phyloP scores from a whole-genome alignment of 139 green algal genomes.

The Trebouxia sp. region DNA sequence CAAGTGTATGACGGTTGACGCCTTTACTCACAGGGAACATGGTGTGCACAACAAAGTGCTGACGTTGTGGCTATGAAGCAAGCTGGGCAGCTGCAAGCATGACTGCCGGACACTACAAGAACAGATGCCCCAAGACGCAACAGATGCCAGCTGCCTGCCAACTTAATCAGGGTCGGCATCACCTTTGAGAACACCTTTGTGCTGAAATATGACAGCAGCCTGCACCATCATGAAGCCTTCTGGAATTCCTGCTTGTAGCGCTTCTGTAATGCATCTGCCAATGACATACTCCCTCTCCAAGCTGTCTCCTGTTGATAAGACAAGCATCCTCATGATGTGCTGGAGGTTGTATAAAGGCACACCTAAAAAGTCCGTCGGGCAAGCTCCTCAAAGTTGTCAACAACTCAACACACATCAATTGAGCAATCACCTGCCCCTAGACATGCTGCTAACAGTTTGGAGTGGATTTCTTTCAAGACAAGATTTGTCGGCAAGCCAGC shows the following conservation, averaged over 20 bases:
- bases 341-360: background rate
- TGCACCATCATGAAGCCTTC: slow-evolving; percentile 21
- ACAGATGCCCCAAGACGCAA: background rate
- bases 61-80: background rate
- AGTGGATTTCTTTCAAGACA: slow-evolving; percentile 15
- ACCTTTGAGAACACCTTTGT: slow-evolving; percentile 21
- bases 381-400: background rate
- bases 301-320: slow-evolving; percentile 3
- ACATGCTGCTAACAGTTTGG: slow-evolving; percentile 3
- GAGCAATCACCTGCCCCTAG: background rate
- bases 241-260: slow-evolving; percentile 2
- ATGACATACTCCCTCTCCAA: slow-evolving; percentile 26
- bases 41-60: background rate
- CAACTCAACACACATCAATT: background rate
- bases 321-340: background rate
- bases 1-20: background rate
- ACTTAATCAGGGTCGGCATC: background rate
- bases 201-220: background rate
- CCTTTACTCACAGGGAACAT: background rate
- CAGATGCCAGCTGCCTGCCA: background rate
- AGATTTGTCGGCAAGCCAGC: background rate
- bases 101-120: background rate
- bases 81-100: background rate
- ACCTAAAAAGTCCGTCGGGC: background rate
- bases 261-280: slow-evolving; percentile 22